Conservation (phyloP, 495 filamentous ascomycete genomes). For the Xylaria castorea region DNA sequence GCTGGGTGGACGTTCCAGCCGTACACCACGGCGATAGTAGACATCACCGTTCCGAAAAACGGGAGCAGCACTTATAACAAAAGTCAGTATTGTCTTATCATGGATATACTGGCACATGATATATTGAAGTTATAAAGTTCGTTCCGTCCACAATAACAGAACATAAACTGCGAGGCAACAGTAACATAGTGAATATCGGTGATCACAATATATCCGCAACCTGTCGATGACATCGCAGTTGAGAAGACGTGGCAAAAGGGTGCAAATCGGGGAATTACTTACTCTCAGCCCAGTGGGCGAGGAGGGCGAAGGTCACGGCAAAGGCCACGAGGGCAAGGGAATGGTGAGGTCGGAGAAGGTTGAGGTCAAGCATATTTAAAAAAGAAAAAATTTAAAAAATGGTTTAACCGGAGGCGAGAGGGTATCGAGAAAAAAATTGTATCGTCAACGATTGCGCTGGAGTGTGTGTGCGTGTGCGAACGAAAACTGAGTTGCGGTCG, state of each 20-base stretch:
- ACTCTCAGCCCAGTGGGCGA: neutral
- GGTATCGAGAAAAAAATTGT: neutral
- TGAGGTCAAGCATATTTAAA: no score
- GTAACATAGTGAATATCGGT: no score
- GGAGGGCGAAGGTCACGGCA: neutral
- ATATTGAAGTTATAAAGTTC: neutral
- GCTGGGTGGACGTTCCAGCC: conserved; percentile 7
- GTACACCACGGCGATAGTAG: neutral
- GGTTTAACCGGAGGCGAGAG: neutral
- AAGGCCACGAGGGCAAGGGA: conserved; percentile 6
- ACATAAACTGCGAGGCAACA: no score
- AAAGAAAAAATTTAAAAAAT: no score
- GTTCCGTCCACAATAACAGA: no score
- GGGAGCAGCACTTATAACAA: neutral
- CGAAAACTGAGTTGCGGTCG: neutral
- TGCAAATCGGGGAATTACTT: conserved; percentile 3
- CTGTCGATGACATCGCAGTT: no score
- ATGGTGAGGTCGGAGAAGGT: neutral
- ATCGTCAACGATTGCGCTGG: neutral
- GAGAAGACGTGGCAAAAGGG: neutral
- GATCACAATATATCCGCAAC: neutral
- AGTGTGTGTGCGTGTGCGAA: neutral
- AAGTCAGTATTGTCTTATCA: neutral
- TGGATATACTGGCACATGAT: neutral
- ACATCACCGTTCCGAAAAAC: neutral